phyloP scores from a whole-genome alignment of 441 rosid species.

The Aleurites moluccanus region DNA sequence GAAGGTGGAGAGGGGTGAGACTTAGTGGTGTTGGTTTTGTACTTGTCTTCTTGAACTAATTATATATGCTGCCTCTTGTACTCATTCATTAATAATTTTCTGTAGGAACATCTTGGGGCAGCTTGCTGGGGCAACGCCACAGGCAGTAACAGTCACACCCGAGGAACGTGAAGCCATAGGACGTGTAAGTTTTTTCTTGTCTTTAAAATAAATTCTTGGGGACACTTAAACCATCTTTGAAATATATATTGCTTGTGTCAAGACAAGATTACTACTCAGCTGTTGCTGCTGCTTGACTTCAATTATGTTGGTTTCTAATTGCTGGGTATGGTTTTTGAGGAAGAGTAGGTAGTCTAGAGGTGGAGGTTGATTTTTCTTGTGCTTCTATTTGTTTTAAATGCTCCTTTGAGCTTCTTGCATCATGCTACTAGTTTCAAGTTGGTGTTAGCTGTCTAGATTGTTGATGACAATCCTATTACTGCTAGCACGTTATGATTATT shows the following conservation, averaged over 20 bases:
- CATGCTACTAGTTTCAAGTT: too few species aligned
- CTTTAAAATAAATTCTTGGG: not conserved
- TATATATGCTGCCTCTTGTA: conserved; percentile 1
- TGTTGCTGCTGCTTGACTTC: not conserved
- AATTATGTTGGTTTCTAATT: not conserved
- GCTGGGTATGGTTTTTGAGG: not conserved
- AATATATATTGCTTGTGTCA: not conserved
- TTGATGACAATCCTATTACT: not conserved
- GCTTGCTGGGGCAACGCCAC: conserved; percentile 72
- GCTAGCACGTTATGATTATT: not conserved
- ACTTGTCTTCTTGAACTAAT: not conserved
- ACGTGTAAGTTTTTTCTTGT: conserved; percentile 46
- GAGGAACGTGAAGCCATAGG: conserved; percentile 87
- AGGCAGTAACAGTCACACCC: conserved; percentile 71
- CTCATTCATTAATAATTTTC: conserved; percentile 12
- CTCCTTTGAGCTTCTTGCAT: not conserved
- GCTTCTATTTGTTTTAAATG: not conserved
- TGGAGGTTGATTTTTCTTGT: not conserved
- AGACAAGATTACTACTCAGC: too few species aligned
- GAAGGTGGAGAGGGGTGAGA: conserved; percentile 91
- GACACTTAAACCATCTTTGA: not conserved
- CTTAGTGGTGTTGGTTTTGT: not conserved
- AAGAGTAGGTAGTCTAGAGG: not conserved
- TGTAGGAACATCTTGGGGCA: conserved; percentile 60
- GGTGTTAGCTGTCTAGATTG: too few species aligned